Conservation (phyloP, 768 basidiomycete genomes). For the Termitomyces heimii region DNA sequence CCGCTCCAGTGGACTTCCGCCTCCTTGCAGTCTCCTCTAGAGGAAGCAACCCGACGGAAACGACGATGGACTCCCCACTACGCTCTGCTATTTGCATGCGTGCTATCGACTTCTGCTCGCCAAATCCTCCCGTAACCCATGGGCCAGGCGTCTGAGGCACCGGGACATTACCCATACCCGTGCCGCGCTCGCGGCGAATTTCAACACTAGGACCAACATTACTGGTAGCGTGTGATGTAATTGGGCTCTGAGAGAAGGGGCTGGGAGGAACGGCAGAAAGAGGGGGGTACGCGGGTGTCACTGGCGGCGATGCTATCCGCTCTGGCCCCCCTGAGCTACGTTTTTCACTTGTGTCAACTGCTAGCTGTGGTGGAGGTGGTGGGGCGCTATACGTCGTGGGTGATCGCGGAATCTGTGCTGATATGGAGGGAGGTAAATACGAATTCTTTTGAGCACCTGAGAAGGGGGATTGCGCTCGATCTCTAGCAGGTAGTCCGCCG, state of each 20-base stretch:
- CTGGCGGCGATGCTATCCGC: slow-evolving; percentile 29
- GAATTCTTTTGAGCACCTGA: slow-evolving; percentile 23
- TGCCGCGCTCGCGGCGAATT: slow-evolving; percentile 53
- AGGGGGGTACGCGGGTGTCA: slow-evolving; percentile 62
- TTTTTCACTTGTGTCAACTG: not conserved
- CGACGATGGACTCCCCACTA: slow-evolving; percentile 55
- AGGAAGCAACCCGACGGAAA: slow-evolving; percentile 57
- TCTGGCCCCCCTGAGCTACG: slow-evolving; percentile 6
- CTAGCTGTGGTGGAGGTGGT: slow-evolving; percentile 23
- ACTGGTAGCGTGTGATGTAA: slow-evolving; percentile 42
- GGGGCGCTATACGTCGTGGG: slow-evolving; percentile 53
- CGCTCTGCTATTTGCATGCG: slow-evolving; percentile 24
- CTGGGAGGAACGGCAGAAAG: slow-evolving; percentile 39
- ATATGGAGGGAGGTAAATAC: slow-evolving; percentile 27
- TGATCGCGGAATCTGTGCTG: slow-evolving; percentile 34
- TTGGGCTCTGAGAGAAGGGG: slow-evolving; percentile 51
- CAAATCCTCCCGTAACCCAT: slow-evolving; percentile 37
- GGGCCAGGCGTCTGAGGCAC: slow-evolving; percentile 54
- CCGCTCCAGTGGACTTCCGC: slow-evolving; percentile 12
- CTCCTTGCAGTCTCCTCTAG: slow-evolving; percentile 14
- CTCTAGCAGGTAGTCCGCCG: slow-evolving; percentile 10
- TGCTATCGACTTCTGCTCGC: slow-evolving; percentile 28
- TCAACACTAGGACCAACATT: slow-evolving; percentile 58
- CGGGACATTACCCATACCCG: slow-evolving; percentile 24
- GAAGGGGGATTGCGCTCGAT: slow-evolving; percentile 17